These are phyloP conservation scores for Eragrostis curvula DNA, from an alignment of 176 grass and related monocot species.

Conservation along the genomic window DNA sequence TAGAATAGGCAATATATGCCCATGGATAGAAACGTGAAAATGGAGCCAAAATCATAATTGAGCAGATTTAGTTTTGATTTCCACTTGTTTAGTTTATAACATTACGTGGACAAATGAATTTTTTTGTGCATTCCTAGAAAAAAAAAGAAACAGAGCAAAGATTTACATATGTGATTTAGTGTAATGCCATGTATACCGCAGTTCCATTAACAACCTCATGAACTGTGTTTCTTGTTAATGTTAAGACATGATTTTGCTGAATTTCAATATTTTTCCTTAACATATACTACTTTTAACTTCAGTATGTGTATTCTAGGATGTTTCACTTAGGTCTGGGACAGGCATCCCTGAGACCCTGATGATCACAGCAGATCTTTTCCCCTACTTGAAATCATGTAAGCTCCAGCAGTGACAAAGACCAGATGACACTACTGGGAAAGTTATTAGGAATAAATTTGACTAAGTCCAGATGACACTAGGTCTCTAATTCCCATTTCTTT, in stretches of 20 bases:
- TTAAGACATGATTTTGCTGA: not conserved
- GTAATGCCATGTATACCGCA: not conserved
- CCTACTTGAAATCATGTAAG: conserved; percentile 21
- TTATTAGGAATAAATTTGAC: conserved; percentile 25
- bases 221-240: conserved; percentile 5
- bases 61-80: conserved; percentile 9
- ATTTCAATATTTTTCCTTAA: not conserved
- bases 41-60: not conserved
- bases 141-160: not conserved
- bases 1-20: conserved; percentile 26
- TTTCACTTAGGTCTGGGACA: conserved; percentile 9
- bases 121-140: too few relatives aligned
- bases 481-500: conserved; percentile 6
- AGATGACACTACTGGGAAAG: too few relatives aligned
- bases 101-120: not conserved
- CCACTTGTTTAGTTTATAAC: conserved; percentile 16
- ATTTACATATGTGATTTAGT: conserved; percentile 10
- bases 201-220: not conserved
- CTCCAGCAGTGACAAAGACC: too few relatives aligned
- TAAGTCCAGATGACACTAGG: conserved; percentile 29
- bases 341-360: not conserved
- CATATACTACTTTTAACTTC: not conserved
- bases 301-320: conserved; percentile 20
- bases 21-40: not conserved
- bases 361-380: conserved; percentile 9